Base-by-base conservation (phyloP, 2,329 filamentous ascomycete species). In the Neodidymelliopsis sp. region DNA sequence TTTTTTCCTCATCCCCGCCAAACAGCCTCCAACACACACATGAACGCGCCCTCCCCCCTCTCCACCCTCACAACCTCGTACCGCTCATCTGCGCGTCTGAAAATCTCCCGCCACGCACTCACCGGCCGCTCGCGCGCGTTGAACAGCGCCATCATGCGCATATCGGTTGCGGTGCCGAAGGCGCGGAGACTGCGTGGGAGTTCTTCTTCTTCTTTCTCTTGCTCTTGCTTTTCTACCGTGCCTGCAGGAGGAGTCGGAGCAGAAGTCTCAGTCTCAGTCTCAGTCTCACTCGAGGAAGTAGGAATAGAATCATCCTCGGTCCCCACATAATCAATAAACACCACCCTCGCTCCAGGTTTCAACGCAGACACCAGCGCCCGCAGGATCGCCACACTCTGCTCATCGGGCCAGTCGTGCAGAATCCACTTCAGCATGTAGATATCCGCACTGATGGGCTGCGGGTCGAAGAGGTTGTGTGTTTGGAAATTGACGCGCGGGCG, bases 361-460 rank as follows among this genome's bases (percentile, higher is more conserved):
- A 85, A 67, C 24, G 82, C 77, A 1, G 82, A 81, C 2, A 83
- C 68, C 7, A 85, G 72, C 15, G 76, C 77, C 51, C 74, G 74
- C 27, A 68, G 41, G n/a, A 71, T 65, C 4, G 55, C 49, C 15
- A 68, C 47, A 1, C 59, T 58, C 27, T 69, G 62, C 81, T 76
- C 75, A 11, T 82, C 82, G 0, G 82, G 79, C 72, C 83, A 84
- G 69, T 86, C 84, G 63, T 87, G 83, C 6, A 87, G 67, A 53
- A 86, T 84, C 76, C 79, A 80, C 36, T 82, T 79, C 66, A 85
- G 79, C 57, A 81, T 57, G 69, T 85, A 86, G 13, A 84, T 62
- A 43, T 68, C 66, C n/a, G 67, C 84, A 36, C 77, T 71, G 11
- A 81, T 73, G 0, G 78, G 75, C 65, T 87, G 84, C 39, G 79